These are phyloP conservation scores for Polyporus arcularius DNA, from an alignment of 768 basidiomycete species.

Conservation along the genomic window DNA sequence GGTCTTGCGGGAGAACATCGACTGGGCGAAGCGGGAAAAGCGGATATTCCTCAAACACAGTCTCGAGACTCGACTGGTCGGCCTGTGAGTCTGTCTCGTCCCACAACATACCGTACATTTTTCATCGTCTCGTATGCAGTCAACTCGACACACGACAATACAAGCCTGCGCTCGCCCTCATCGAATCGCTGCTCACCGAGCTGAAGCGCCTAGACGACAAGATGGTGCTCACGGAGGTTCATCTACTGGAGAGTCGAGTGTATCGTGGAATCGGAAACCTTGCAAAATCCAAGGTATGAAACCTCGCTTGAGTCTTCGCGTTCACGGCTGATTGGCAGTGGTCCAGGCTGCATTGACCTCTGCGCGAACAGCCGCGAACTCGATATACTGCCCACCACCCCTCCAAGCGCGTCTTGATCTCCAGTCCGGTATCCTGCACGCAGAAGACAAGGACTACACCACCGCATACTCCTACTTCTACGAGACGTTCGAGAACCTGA, in stretches of 20 bases:
- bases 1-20: conserved; percentile 88
- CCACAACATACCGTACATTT: too few relatives aligned
- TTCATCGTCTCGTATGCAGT: conserved; percentile 35
- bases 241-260: conserved; percentile 89
- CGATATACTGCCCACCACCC: conserved; percentile 87
- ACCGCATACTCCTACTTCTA: conserved; percentile 98
- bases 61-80: conserved; percentile 85
- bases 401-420: conserved; percentile 64
- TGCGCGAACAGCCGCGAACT: conserved; percentile 90
- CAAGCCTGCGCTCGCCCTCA: conserved; percentile 76
- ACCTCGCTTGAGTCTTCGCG: too few relatives aligned
- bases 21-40: conserved; percentile 90
- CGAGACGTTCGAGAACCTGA: conserved; percentile 91
- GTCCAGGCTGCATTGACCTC: conserved; percentile 84
- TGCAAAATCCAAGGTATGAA: conserved; percentile 79
- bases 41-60: conserved; percentile 95
- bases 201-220: conserved; percentile 95
- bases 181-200: conserved; percentile 88
- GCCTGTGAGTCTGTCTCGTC: conserved; percentile 47
- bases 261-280: conserved; percentile 89
- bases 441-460: conserved; percentile 97
- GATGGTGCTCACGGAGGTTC: conserved; percentile 96
- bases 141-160: conserved; percentile 77
- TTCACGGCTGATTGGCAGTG: not conserved
- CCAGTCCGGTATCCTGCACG: conserved; percentile 82